Evolutionary conservation across 1,139 yeast species (phyloP).

Genomic region (Scheffersomyces quercinus): DNA sequence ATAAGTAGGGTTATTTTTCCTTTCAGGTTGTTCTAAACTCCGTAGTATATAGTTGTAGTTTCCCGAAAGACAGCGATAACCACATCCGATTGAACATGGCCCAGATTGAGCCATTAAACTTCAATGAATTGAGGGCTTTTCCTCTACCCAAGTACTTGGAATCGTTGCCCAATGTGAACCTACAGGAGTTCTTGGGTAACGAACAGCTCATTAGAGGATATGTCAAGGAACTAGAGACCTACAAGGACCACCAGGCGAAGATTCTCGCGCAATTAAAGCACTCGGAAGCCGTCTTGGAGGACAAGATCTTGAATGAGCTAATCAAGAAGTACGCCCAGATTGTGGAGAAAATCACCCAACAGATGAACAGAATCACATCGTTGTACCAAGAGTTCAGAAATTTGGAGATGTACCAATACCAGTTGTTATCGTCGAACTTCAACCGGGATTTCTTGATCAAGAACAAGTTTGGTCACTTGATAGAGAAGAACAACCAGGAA

Average conservation of each 20-base stretch:
- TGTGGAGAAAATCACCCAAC: slow-evolving; percentile 26
- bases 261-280: slow-evolving; percentile 18
- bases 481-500: slow-evolving; percentile 24
- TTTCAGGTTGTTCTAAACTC: background rate
- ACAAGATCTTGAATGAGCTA: slow-evolving; percentile 9
- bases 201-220: slow-evolving; percentile 35
- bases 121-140: slow-evolving; percentile 20
- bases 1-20: too few species aligned
- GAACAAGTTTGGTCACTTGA: slow-evolving; percentile 27
- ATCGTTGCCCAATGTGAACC: slow-evolving; percentile 27
- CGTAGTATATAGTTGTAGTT: background rate
- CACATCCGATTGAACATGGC: background rate
- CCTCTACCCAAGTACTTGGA: slow-evolving; percentile 32
- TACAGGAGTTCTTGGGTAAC: slow-evolving; percentile 28
- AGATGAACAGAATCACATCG: slow-evolving; percentile 25
- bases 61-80: background rate
- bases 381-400: slow-evolving; percentile 34
- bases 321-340: slow-evolving; percentile 28
- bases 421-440: slow-evolving; percentile 39
- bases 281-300: slow-evolving; percentile 15
- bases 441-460: slow-evolving; percentile 32
- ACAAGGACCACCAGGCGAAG: slow-evolving; percentile 18
- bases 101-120: slow-evolving; percentile 7
- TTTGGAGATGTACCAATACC: slow-evolving; percentile 43
- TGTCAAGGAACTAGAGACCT: slow-evolving; percentile 25